Evolutionary conservation across 495 filamentous ascomycete genomes (phyloP).

Genomic region (Podospora didyma): DNA sequence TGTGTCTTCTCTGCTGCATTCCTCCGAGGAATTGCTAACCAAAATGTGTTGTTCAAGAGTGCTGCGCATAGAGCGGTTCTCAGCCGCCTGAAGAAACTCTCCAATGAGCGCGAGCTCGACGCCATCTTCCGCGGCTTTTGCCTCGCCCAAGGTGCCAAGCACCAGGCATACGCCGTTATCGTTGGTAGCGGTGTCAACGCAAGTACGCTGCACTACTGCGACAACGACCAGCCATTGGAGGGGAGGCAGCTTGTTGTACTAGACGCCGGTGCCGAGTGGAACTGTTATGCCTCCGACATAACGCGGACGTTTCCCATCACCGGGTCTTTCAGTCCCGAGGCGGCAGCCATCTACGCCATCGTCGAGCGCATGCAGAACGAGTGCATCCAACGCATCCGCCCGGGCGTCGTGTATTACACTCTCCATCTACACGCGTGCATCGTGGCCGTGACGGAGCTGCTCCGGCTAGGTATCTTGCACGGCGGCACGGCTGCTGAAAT

Average conservation of each 20-base stretch:
- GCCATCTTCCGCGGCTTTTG: conserved; percentile 70
- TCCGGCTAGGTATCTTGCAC: conserved; percentile 62
- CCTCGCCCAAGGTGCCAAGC: conserved; percentile 62
- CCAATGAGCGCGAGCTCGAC: conserved; percentile 80
- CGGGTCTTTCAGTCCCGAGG: conserved; percentile 61
- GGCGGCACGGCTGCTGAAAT: conserved; percentile 61
- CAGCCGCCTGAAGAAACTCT: conserved; percentile 50
- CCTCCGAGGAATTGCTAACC: background rate
- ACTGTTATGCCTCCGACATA: conserved; percentile 86
- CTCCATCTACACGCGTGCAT: conserved; percentile 67
- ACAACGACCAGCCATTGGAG: conserved; percentile 66
- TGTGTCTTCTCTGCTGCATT: background rate
- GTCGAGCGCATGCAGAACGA: conserved; percentile 81
- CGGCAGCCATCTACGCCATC: conserved; percentile 64
- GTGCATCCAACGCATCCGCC: conserved; percentile 62
- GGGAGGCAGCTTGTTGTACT: conserved; percentile 70
- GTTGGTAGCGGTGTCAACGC: conserved; percentile 75
- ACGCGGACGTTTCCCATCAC: conserved; percentile 80
- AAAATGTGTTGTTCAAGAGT: conserved; percentile 20
- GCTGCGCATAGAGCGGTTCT: conserved; percentile 70
- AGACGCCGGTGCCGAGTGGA: conserved; percentile 82
- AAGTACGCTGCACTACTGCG: conserved; percentile 77
- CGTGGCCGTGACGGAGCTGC: conserved; percentile 66
- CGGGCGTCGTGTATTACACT: conserved; percentile 62
- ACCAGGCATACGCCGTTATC: conserved; percentile 85